Evolutionary conservation across 768 basidiomycete species (phyloP).

Genomic region (Crassisporium funariophilum): DNA sequence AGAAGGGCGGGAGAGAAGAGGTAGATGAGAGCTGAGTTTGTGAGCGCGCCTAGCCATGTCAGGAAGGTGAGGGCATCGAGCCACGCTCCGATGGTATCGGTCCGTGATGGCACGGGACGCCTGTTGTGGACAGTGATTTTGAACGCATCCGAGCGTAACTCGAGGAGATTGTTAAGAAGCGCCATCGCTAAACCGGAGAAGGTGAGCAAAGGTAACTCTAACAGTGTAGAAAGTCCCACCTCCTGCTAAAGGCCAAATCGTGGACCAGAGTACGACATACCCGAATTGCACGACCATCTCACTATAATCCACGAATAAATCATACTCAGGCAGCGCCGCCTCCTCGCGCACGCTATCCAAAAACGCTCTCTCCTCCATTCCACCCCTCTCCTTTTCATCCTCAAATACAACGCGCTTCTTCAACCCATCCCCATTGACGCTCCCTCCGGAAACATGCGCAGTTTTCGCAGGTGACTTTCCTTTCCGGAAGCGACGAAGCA

Average conservation of each 20-base stretch:
- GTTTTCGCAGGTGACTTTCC: slow-evolving; percentile 30
- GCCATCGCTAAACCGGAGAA: slow-evolving; percentile 59
- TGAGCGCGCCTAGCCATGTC: slow-evolving; percentile 86
- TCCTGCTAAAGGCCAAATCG: slow-evolving; percentile 92
- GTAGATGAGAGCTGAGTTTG: slow-evolving; percentile 80
- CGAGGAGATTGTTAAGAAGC: slow-evolving; percentile 89
- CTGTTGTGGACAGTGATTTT: slow-evolving; percentile 88
- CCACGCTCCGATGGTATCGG: slow-evolving; percentile 95
- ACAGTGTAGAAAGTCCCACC: slow-evolving; percentile 39
- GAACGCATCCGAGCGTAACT: slow-evolving; percentile 92
- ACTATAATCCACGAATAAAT: slow-evolving; percentile 84
- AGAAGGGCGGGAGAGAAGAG: slow-evolving; percentile 22
- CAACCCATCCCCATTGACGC: slow-evolving; percentile 22
- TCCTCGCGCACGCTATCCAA: slow-evolving; percentile 78
- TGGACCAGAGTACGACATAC: slow-evolving; percentile 88
- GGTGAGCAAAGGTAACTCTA: neutral
- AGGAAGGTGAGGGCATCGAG: slow-evolving; percentile 85
- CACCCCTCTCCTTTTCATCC: slow-evolving; percentile 58
- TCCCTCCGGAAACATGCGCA: slow-evolving; percentile 14
- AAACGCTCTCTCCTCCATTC: slow-evolving; percentile 74
- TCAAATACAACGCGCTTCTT: slow-evolving; percentile 78
- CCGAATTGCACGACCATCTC: slow-evolving; percentile 98
- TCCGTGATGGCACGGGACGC: slow-evolving; percentile 83
- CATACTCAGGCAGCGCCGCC: slow-evolving; percentile 78
- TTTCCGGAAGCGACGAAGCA: slow-evolving; percentile 61